Percentiles rank a stretch among this genome's conserved stretches.
phyloP scores from a whole-genome alignment of 169 alveolate species.

The Plasmodium malariae region DNA sequence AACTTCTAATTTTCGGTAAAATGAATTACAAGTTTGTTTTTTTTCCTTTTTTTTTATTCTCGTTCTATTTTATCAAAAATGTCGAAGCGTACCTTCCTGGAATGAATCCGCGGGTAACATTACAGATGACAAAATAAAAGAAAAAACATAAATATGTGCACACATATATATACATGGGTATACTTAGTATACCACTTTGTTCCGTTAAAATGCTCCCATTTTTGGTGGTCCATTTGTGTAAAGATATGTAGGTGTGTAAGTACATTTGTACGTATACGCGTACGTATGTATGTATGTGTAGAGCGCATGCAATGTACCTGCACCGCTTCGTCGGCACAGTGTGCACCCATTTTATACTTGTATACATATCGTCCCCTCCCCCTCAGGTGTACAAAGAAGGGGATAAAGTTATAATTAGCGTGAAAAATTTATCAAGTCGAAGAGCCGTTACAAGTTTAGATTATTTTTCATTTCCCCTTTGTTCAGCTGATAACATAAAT shows the following conservation, averaged over 20 bases:
- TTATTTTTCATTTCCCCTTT: conserved; percentile 56
- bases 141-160: background rate
- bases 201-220: background rate
- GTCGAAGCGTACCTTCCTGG: conserved; percentile 70
- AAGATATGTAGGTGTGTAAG: background rate
- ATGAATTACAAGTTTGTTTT: conserved; percentile 15
- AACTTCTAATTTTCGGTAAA: background rate
- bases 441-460: conserved; percentile 65
- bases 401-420: conserved; percentile 44
- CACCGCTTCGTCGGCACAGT: no score
- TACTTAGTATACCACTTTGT: background rate
- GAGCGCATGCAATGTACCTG: no score
- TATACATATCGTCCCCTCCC: background rate
- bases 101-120: conserved; percentile 59
- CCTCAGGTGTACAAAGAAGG: conserved; percentile 30
- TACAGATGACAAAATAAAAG: background rate
- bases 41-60: background rate
- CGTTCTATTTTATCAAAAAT: conserved; percentile 8
- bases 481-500: conserved; percentile 30
- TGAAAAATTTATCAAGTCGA: conserved; percentile 66
- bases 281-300: background rate
- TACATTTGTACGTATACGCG: background rate
- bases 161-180: background rate
- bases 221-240: background rate
- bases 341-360: background rate